These are phyloP conservation scores for Jackrogersella multiformis DNA, from an alignment of 495 filamentous ascomycete species.

Conservation along the genomic window DNA sequence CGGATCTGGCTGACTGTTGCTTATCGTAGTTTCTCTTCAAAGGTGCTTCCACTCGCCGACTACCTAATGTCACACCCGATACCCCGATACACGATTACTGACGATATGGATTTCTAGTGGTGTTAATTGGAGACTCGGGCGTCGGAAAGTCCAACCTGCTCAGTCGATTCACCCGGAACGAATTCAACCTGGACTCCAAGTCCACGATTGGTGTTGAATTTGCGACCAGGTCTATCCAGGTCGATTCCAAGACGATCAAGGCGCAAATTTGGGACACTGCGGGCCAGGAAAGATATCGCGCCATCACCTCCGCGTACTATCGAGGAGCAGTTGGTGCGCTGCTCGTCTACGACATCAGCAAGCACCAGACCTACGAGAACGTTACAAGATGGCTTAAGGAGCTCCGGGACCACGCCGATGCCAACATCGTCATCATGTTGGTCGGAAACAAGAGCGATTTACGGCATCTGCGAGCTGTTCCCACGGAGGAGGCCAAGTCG, in stretches of 20 bases:
- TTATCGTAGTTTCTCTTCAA: constrained; percentile 94
- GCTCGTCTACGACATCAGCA: constrained; percentile 99
- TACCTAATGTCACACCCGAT: constrained; percentile 21
- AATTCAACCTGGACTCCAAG: constrained; percentile 99
- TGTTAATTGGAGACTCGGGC: constrained; percentile 97
- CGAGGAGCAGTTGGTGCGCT: constrained; percentile 96
- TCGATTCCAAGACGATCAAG: constrained; percentile 99
- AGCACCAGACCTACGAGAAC: constrained; percentile 99
- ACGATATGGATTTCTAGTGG: constrained; percentile 69
- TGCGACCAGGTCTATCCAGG: constrained; percentile 97
- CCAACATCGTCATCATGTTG: constrained; percentile 99
- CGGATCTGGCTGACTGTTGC: constrained; percentile 46
- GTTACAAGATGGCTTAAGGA: constrained; percentile 99
- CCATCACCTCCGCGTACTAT: constrained; percentile 99
- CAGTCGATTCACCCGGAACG: constrained; percentile 99
- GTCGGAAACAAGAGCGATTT: constrained; percentile 99
- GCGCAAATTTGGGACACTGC: constrained; percentile 99
- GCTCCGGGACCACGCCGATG: constrained; percentile 95
- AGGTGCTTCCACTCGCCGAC: constrained; percentile 63
- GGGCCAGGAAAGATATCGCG: constrained; percentile 97
- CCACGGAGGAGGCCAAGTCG: constrained; percentile 96
- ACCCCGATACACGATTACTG: constrained; percentile 44
- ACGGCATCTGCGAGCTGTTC: constrained; percentile 95
- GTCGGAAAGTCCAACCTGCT: constrained; percentile 99
- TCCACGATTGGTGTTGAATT: constrained; percentile 99